phyloP scores from a whole-genome alignment of 352 stramenopile species.

The Pythium dissimile region DNA sequence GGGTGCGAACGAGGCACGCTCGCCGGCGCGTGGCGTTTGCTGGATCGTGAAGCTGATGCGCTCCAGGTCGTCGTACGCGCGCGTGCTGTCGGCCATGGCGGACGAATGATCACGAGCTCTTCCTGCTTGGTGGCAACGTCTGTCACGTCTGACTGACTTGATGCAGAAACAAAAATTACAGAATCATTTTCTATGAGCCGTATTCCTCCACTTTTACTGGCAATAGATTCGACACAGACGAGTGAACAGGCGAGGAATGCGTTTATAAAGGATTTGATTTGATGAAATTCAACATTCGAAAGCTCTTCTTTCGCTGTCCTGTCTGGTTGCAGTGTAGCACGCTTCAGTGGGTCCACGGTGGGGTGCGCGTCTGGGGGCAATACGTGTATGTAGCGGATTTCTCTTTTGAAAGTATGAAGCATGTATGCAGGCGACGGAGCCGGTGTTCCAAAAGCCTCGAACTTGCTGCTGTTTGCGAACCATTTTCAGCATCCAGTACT shows the following conservation, averaged over 20 bases:
- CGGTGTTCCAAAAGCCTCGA: not conserved
- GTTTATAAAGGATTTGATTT: too few relatives aligned
- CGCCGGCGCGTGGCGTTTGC: slow-evolving; percentile 5
- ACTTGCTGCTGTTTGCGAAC: not conserved
- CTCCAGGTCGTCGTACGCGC: not conserved
- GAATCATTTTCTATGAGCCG: too few relatives aligned
- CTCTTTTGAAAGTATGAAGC: not conserved
- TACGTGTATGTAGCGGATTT: slow-evolving; percentile 3
- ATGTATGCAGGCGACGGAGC: slow-evolving; percentile 1
- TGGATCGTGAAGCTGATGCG: slow-evolving; percentile 14
- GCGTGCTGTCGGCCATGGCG: not conserved
- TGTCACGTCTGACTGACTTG: too few relatives aligned
- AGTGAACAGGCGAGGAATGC: too few relatives aligned
- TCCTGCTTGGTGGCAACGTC: too few relatives aligned
- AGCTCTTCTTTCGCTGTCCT: not conserved
- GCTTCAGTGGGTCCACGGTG: not conserved
- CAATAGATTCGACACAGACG: too few relatives aligned
- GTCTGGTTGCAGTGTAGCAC: not conserved
- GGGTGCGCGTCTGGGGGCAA: not conserved
- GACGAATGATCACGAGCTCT: not conserved
- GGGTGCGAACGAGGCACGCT: not conserved
- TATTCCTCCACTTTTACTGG: too few relatives aligned
- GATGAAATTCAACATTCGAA: too few relatives aligned
- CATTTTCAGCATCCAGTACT: not conserved
- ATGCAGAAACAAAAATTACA: too few relatives aligned